Conservation (phyloP, 2,329 filamentous ascomycete genomes). For the Laburnicola sp. region DNA sequence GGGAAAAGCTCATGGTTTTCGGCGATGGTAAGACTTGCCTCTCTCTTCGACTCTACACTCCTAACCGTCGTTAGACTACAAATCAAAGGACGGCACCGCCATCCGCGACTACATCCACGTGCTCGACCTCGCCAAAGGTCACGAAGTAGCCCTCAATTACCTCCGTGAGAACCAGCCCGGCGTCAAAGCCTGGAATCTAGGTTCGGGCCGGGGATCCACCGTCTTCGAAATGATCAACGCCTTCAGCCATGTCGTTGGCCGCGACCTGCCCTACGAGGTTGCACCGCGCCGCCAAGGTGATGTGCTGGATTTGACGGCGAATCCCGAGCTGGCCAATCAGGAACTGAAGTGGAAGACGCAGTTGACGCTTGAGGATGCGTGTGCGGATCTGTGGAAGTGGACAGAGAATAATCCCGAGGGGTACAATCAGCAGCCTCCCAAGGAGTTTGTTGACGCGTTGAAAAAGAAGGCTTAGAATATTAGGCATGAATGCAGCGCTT, state of each 20-base stretch:
- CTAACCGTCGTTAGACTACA: constrained; percentile 69
- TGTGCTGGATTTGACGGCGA: constrained; percentile 91
- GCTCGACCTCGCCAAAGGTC: constrained; percentile 82
- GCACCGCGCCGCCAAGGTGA: constrained; percentile 81
- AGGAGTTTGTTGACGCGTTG: constrained; percentile 69
- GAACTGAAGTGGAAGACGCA: constrained; percentile 94
- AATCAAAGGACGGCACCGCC: constrained; percentile 85
- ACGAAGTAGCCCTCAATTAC: constrained; percentile 87
- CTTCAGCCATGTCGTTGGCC: constrained; percentile 84
- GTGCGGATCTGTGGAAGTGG: constrained; percentile 94
- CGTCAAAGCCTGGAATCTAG: constrained; percentile 94
- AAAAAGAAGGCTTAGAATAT: constrained; percentile 33
- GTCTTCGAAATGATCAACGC: constrained; percentile 98
- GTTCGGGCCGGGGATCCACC: constrained; percentile 90
- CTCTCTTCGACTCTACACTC: constrained; percentile 7
- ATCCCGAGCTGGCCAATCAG: constrained; percentile 80
- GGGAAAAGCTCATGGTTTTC: constrained; percentile 92
- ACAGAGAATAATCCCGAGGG: constrained; percentile 95
- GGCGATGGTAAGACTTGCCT: constrained; percentile 70
- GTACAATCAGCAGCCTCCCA: constrained; percentile 88
- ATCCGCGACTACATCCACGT: constrained; percentile 99
- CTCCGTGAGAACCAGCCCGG: constrained; percentile 82
- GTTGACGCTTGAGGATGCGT: constrained; percentile 87
- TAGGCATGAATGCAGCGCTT: neutral
- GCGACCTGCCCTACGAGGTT: constrained; percentile 83